Evolutionary conservation across 2,329 filamentous ascomycete species (phyloP).

Genomic region (Aspergillus sp.): DNA sequence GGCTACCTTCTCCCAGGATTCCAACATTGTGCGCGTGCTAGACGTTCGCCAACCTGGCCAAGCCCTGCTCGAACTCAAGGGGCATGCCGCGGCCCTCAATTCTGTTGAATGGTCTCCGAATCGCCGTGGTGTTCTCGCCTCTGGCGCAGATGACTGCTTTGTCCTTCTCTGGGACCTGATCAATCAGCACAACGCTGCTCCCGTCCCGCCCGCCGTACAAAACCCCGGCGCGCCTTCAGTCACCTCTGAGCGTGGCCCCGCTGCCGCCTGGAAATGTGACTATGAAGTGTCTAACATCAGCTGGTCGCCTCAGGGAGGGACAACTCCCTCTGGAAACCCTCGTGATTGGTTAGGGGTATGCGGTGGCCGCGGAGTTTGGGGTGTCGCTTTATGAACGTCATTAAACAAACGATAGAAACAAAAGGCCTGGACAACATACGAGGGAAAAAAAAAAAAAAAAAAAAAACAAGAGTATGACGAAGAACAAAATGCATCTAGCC

Average conservation of each 20-base stretch:
- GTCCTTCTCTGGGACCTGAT: slow-evolving; percentile 94
- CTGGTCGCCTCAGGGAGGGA: slow-evolving; percentile 46
- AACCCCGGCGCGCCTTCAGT: slow-evolving; percentile 26
- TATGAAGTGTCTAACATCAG: slow-evolving; percentile 50
- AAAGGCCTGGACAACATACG: neutral
- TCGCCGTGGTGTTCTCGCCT: slow-evolving; percentile 82
- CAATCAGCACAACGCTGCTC: slow-evolving; percentile 59
- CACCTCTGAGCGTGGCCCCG: slow-evolving; percentile 44
- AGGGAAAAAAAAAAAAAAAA: neutral
- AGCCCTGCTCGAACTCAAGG: slow-evolving; percentile 87
- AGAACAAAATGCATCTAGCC: slow-evolving; percentile 12
- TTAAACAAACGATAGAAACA: neutral
- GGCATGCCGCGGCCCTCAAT: slow-evolving; percentile 81
- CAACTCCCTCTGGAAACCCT: slow-evolving; percentile 31
- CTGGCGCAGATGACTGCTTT: slow-evolving; percentile 86
- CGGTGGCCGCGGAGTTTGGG: slow-evolving; percentile 47
- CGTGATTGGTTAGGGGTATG: slow-evolving; percentile 47
- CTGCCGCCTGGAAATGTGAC: slow-evolving; percentile 47
- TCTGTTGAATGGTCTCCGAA: slow-evolving; percentile 94
- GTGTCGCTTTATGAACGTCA: slow-evolving; percentile 37
- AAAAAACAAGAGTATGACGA: slow-evolving; percentile 4
- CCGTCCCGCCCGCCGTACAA: slow-evolving; percentile 40
- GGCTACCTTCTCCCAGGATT: slow-evolving; percentile 95
- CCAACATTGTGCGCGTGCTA: slow-evolving; percentile 86
- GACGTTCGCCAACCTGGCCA: slow-evolving; percentile 96